Evolutionary conservation across 148 eudicot species (phyloP).

Genomic region (Hydrangea macrophylla): DNA sequence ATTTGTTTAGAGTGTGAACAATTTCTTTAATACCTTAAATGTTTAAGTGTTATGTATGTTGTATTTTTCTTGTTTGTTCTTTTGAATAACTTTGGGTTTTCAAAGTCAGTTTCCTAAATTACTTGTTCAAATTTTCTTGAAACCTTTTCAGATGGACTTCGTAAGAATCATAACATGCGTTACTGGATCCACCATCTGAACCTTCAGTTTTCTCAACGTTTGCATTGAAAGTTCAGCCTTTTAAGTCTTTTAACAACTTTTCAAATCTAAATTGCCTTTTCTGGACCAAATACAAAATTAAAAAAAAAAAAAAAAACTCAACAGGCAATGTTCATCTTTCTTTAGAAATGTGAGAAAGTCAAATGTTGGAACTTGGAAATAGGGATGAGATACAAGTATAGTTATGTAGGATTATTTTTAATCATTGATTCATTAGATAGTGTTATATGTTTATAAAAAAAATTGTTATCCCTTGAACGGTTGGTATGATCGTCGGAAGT

Average conservation of each 20-base stretch:
- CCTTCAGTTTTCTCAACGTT: background rate
- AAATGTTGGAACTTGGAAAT: no score
- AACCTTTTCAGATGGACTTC: background rate
- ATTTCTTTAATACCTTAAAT: background rate
- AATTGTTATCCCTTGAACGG: background rate
- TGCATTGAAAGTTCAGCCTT: conserved; percentile 1
- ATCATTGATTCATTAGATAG: no score
- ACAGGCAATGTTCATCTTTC: background rate
- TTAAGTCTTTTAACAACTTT: background rate
- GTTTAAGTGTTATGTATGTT: background rate
- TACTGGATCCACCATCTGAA: background rate
- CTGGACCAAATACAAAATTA: no score
- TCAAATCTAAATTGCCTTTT: no score
- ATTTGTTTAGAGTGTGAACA: background rate
- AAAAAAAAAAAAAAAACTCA: no score
- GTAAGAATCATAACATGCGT: background rate
- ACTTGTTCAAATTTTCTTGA: background rate
- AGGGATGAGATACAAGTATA: no score
- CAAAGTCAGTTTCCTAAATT: background rate
- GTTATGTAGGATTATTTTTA: no score
- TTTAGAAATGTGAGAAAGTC: background rate
- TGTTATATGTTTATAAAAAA: background rate
- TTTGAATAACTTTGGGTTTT: background rate
- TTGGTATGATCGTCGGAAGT: background rate
- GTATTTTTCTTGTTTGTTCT: conserved; percentile 1